These are phyloP conservation scores for Vicia villosa DNA, from an alignment of 306 rosid genomes.

Conservation along the genomic window DNA sequence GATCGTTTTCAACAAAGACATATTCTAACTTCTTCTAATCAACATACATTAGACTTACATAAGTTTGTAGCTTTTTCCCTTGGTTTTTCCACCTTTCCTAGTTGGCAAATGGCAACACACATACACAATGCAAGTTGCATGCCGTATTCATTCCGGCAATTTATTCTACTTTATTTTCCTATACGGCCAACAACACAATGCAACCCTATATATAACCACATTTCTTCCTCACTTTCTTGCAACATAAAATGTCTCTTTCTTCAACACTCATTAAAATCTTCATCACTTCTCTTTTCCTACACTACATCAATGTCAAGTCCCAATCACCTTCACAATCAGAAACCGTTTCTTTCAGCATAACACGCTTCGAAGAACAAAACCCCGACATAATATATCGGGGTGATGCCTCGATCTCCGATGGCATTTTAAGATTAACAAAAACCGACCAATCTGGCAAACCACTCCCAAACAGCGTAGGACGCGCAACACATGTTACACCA, in stretches of 20 bases:
- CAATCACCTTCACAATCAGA: background rate
- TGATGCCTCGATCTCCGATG: constrained; percentile 1
- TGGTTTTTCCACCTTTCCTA: background rate
- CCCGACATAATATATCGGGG: background rate
- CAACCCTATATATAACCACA: constrained; percentile 15
- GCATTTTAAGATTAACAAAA: constrained; percentile 34
- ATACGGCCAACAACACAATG: constrained; percentile 7
- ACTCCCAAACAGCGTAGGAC: constrained; percentile 31
- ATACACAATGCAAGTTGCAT: background rate
- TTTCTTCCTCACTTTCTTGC: background rate
- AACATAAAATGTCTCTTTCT: constrained; percentile 14
- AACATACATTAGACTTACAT: background rate
- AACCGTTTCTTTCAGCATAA: constrained; percentile 1
- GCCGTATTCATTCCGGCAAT: constrained; percentile 11
- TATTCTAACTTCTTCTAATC: background rate
- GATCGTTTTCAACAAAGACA: background rate
- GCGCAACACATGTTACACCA: background rate
- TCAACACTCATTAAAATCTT: constrained; percentile 1
- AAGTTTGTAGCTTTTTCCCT: background rate
- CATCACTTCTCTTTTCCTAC: constrained; percentile 31
- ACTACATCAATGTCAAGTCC: constrained; percentile 8
- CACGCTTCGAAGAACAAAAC: background rate
- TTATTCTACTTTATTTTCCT: background rate
- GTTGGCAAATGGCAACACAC: constrained; percentile 1
- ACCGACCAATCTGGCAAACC: constrained; percentile 3